A percentile compares a stretch with the other conserved stretches of the same genome.
Conservation (phyloP, 768 basidiomycete genomes). For the Tremella yokohamensis region DNA sequence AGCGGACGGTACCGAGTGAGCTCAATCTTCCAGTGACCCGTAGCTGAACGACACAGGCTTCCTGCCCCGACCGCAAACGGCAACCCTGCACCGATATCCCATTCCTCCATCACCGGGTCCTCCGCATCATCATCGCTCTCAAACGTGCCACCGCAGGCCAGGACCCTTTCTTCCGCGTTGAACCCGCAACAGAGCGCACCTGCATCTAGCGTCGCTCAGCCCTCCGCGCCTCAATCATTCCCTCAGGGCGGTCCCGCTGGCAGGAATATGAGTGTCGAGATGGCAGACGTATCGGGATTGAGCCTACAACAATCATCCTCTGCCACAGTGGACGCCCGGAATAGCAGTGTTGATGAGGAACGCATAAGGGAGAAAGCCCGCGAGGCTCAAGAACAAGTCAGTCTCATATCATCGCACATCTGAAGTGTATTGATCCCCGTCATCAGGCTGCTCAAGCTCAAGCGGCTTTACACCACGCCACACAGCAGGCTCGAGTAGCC, state of each 20-base stretch:
- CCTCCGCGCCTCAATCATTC: conserved; percentile 7
- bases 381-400: conserved; percentile 49
- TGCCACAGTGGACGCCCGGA: conserved; percentile 1
- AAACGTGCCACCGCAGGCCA: conserved; percentile 20
- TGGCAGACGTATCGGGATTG: conserved; percentile 38
- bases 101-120: conserved; percentile 21
- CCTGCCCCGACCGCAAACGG: conserved; percentile 3
- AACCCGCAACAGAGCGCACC: conserved; percentile 15
- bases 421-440: conserved; percentile 2
- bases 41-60: too few species aligned
- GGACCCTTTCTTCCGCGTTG: conserved; percentile 30
- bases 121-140: conserved; percentile 36
- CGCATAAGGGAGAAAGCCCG: conserved; percentile 47
- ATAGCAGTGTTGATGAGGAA: conserved; percentile 39
- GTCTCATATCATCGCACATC: not conserved
- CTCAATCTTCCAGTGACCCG: not conserved
- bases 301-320: not conserved
- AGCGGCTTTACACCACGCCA: conserved; percentile 46
- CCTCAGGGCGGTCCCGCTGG: not conserved
- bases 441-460: conserved; percentile 46
- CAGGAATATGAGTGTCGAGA: conserved; percentile 44
- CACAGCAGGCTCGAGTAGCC: conserved; percentile 49
- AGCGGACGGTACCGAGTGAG: not conserved
- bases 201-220: not conserved
- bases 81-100: conserved; percentile 8